A percentile compares a stretch with the other conserved stretches of the same genome.
Conservation (phyloP, 2,329 filamentous ascomycete genomes). For the Colletotrichum agaves region DNA sequence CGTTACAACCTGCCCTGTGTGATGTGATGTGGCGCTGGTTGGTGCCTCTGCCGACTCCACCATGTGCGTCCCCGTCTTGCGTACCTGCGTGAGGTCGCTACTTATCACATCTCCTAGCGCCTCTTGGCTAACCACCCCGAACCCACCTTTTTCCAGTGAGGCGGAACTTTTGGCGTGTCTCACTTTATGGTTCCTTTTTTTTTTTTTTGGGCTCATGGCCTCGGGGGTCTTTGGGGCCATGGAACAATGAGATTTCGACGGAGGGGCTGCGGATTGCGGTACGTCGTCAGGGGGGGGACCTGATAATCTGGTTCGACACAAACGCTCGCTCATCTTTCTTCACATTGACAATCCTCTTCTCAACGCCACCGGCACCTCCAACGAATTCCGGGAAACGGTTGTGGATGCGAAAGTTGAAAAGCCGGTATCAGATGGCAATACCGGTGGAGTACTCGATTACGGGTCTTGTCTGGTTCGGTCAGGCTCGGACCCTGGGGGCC, state of each 20-base stretch:
- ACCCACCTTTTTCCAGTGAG: constrained; percentile 30
- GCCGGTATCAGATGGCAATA: background rate
- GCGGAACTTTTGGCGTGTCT: constrained; percentile 37
- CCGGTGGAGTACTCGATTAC: background rate
- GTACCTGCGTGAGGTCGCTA: constrained; percentile 15
- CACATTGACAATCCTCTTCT: background rate
- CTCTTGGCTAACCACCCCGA: constrained; percentile 16
- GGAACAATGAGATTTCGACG: background rate
- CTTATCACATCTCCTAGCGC: background rate
- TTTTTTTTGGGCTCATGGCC: background rate
- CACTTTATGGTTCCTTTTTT: constrained; percentile 11
- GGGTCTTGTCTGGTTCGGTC: background rate
- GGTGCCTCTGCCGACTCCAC: background rate
- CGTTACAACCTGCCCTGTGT: constrained; percentile 27
- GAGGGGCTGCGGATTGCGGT: constrained; percentile 9
- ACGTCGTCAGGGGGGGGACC: constrained; percentile 12
- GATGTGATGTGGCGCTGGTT: background rate
- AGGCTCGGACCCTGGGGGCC: too few species aligned
- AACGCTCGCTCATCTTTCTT: background rate
- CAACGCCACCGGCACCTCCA: background rate
- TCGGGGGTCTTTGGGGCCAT: constrained; percentile 9
- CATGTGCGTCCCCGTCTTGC: constrained; percentile 11
- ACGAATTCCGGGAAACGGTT: background rate
- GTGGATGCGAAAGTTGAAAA: background rate
- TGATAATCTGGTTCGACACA: constrained; percentile 11